These are phyloP conservation scores for Nepenthes gracilis DNA, from an alignment of 148 eudicot species.

Conservation along the genomic window DNA sequence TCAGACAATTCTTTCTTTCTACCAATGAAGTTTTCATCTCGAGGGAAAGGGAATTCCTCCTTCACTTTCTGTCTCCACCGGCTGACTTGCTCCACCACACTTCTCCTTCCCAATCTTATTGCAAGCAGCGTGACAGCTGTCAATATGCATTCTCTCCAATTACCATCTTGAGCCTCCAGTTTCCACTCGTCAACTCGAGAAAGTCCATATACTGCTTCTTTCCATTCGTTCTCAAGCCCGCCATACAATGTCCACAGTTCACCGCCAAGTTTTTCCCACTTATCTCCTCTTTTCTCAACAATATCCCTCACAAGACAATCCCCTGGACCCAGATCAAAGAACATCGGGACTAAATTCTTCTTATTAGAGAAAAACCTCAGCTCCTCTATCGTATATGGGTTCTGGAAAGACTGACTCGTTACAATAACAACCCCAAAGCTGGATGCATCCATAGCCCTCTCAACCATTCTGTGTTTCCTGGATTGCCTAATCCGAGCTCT, in stretches of 20 bases:
- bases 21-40: slow-evolving; percentile 79
- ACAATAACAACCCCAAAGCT: slow-evolving; percentile 65
- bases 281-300: slow-evolving; percentile 69
- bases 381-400: slow-evolving; percentile 91
- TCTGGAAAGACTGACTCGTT: slow-evolving; percentile 62
- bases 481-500: slow-evolving; percentile 65
- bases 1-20: slow-evolving; percentile 81
- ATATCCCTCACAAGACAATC: slow-evolving; percentile 90
- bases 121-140: slow-evolving; percentile 69
- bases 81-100: slow-evolving; percentile 69
- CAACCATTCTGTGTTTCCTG: slow-evolving; percentile 43
- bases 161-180: slow-evolving; percentile 72
- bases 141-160: slow-evolving; percentile 89
- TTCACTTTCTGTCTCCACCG: slow-evolving; percentile 81
- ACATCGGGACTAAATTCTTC: slow-evolving; percentile 85
- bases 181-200: slow-evolving; percentile 95
- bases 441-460: slow-evolving; percentile 63
- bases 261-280: slow-evolving; percentile 78
- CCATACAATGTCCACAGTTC: slow-evolving; percentile 76
- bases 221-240: slow-evolving; percentile 95
- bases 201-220: slow-evolving; percentile 65
- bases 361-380: slow-evolving; percentile 71
- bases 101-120: slow-evolving; percentile 88
- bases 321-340: slow-evolving; percentile 78
- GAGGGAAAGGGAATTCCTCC: slow-evolving; percentile 89